Base-by-base conservation (phyloP, 75 land plant genomes). In the Pinus albicaulis region DNA sequence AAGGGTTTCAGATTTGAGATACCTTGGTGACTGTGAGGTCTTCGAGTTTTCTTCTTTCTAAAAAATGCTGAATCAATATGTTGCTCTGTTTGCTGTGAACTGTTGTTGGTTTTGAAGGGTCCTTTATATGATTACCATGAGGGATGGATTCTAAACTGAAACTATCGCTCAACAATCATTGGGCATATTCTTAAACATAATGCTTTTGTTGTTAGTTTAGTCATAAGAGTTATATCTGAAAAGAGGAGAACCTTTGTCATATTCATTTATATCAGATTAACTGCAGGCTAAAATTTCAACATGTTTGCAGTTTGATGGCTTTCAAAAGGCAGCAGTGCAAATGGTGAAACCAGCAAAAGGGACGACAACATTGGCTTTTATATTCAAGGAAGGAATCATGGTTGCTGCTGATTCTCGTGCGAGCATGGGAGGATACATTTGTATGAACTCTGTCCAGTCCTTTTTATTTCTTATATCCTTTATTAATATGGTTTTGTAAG, bases 351-450 rank as follows among this genome's bases (percentile, higher is more conserved):
- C 90, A 7, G 98, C 95, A 0, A 89, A 96, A 74, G 98, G 99
- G 44, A 96, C 99, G 14, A 96, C 99, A 14, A 96, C 98, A 0
- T 88, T 96, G 57, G 99, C 99, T 7, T 96, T 92, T 61, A 89
- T 89, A 22, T 94, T 96, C 80, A 90, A 96, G 78, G 95, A 90
- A 55, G 99, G 99, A 55, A 92, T 94, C 31, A 96, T 92, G 59
- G 99, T 96, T 36, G 99, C 99, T 73, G 98, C 98, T 36, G 99
- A 96, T 84, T 96, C 98, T 52, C 92, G 99, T 48, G 98, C 99
- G 74, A 92, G 98, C 93, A 96, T 96, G 99, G 99, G 99, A 69
- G 93, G 92, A 76, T 94, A 94, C 76, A 94, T 96, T 22, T 96
- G 97, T 95, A 84, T 5, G 87, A 10, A 11, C 12, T 48, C 53